Percentiles rank a stretch among this genome's conserved stretches.
Conservation (phyloP, 192 early-diverging fungal species). For the Coemansia biformis region DNA sequence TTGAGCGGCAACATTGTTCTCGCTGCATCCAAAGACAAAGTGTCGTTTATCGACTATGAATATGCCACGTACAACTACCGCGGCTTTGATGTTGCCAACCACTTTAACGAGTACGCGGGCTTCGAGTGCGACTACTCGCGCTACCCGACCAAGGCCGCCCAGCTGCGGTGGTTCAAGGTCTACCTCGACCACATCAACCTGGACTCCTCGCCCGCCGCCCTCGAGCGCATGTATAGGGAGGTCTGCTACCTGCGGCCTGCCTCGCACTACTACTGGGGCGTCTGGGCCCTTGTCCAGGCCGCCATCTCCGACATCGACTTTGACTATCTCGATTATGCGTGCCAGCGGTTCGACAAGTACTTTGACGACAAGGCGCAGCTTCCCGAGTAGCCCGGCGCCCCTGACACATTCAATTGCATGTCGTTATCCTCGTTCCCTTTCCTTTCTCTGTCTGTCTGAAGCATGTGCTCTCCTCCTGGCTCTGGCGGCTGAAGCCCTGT, state of each 20-base stretch:
- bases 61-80: slow-evolving; percentile 80
- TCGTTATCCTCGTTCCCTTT: slow-evolving; percentile 3
- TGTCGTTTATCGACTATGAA: slow-evolving; percentile 90
- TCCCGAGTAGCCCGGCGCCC: slow-evolving; percentile 6
- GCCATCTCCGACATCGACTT: slow-evolving; percentile 90
- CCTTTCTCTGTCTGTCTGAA: no score
- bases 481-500: no score
- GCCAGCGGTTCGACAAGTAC: slow-evolving; percentile 75
- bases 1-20: slow-evolving; percentile 84
- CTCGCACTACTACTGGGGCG: slow-evolving; percentile 90
- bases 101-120: slow-evolving; percentile 92
- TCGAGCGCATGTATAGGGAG: slow-evolving; percentile 66
- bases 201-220: slow-evolving; percentile 49
- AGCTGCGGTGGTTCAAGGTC: slow-evolving; percentile 68
- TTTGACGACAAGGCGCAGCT: slow-evolving; percentile 46
- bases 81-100: slow-evolving; percentile 94
- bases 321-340: slow-evolving; percentile 88
- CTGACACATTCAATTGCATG: neutral
- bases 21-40: slow-evolving; percentile 44
- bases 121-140: slow-evolving; percentile 91
- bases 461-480: no score
- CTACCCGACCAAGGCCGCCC: slow-evolving; percentile 68
- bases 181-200: slow-evolving; percentile 56
- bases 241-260: slow-evolving; percentile 80
- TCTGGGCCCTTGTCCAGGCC: slow-evolving; percentile 78